Base-by-base conservation (phyloP, 148 eudicot species). In the Amaranthus palmeri region DNA sequence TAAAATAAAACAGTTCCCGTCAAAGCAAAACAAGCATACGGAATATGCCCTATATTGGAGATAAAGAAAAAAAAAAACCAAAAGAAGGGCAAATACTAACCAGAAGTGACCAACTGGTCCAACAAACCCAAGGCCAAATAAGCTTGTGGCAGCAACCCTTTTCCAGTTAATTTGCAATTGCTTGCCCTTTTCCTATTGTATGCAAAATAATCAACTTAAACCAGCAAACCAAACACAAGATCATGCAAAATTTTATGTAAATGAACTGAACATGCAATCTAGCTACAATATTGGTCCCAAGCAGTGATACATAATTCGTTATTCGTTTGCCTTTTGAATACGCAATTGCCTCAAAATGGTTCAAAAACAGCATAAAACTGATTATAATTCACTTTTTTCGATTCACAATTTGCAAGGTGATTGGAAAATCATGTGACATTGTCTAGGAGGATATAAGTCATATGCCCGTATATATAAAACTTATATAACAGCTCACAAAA, bases 101-200 rank as follows among this genome's bases (percentile, higher is more conserved):
- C 95, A 93, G 83, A 85, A 93, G 83, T 93, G 98, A 75, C 96
- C 98, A 56, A 88, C 92, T 58, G 98, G 98, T 78, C 98, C 96
- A 81, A 93, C 86, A 82, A 93, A 93, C 75, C 81, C 96, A 80
- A 90, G 85, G 51, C 98, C 98, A 85, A 93, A 93, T 79, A 93
- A 81, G 82, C 92, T 88, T 65, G 96, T 93, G 10, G 96, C 82
- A 70, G 93, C 96, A 73, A 90, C 98, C 70, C 96, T 85, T 74
- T 86, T 93, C 98, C 98, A 90, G 68, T 93, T 90, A 72, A 93
- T 83, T 70, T 77, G 80, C 54, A 83, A 70, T 67, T 82, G 83
- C 72, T 88, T 81, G 66, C 77, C 86, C 78, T 85, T 80, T 47
- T 87, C 90, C 93, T 91, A 77, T 68, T 11, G 42, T 64, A 69